These are phyloP conservation scores for Xylaria longipes DNA, from an alignment of 495 filamentous ascomycete species.

Conservation along the genomic window DNA sequence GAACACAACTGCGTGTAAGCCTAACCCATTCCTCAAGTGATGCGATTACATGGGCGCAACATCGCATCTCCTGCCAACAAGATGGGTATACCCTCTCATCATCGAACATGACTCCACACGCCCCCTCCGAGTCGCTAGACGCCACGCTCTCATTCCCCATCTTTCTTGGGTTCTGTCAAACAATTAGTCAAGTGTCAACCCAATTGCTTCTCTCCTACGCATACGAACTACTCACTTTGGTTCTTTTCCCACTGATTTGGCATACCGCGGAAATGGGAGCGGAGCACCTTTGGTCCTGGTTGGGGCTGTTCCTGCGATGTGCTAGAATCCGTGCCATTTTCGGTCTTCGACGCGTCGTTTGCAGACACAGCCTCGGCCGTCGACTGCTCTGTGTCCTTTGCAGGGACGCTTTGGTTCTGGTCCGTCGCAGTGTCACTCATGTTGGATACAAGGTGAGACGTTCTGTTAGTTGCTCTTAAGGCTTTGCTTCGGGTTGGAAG, in stretches of 20 bases:
- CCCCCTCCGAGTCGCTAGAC: background rate
- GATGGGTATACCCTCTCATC: background rate
- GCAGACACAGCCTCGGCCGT: background rate
- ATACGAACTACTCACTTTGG: constrained; percentile 27
- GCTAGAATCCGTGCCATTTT: background rate
- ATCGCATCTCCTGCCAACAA: background rate
- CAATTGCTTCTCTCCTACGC: background rate
- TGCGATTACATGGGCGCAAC: background rate
- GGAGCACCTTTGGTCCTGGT: constrained; percentile 21
- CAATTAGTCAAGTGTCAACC: constrained; percentile 14
- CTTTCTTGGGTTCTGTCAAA: constrained; percentile 34
- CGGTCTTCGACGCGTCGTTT: constrained; percentile 1
- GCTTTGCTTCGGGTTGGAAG: background rate
- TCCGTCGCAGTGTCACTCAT: constrained; percentile 13
- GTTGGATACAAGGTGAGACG: background rate
- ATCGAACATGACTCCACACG: background rate
- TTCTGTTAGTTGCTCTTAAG: background rate
- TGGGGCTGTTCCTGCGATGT: constrained; percentile 8
- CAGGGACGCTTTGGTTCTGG: constrained; percentile 19
- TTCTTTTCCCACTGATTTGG: constrained; percentile 45
- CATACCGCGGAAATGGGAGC: constrained; percentile 39
- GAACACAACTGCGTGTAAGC: background rate
- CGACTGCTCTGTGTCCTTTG: constrained; percentile 6
- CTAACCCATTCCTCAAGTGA: background rate
- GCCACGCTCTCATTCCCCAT: constrained; percentile 19